Evolutionary conservation across 2,329 filamentous ascomycete species (phyloP), one percentile per base, ranked within the genome.

Genomic region (Pyrenophora teres): DNA sequence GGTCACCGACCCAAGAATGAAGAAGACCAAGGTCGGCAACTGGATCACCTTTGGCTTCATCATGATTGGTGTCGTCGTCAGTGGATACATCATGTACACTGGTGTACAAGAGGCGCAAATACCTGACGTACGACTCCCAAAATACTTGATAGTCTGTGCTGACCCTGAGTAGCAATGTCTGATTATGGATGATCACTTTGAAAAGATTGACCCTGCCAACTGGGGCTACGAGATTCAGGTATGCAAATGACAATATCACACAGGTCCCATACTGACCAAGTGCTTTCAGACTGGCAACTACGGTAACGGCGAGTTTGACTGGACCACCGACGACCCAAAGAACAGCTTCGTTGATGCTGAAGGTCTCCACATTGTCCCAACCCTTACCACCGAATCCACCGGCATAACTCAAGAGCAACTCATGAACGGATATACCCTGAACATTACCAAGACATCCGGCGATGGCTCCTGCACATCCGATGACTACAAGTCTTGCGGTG

Each of bases 161-260:
- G 19, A 41, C 25, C 10, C 39, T 19, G 12, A 25, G 2, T 19
- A 64, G 63, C 62, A 62, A 49, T 68, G 64, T 35, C 54, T 68
- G 18, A 56, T 66, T 12, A 57, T 68, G 60, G 88, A 90, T 25
- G 80, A 83, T 62, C 89, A 88, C 63, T 78, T 80, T 1, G 73
- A 77, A 35, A 83, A 81, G 1, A 77, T 88, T 43, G 78, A 87
- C 62, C 70, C 75, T 0, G 76, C 80, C 15, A 73, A 88, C 3
- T 92, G 89, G 89, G 84, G 82, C 1, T 86, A 88, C 63, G 89
- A 92, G 69, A 83, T 88, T 8, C 83, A 90, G 62, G 77, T 89
- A 32, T 39, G 43, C 27, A 30, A 30, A 10, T 23, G 13, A 4
- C 33, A 9, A 42, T 2, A 6, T 38, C n/a, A 31, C 3, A 10